These are phyloP conservation scores for Neoboletus brunneissimus DNA, from an alignment of 768 basidiomycete species.

Conservation along the genomic window DNA sequence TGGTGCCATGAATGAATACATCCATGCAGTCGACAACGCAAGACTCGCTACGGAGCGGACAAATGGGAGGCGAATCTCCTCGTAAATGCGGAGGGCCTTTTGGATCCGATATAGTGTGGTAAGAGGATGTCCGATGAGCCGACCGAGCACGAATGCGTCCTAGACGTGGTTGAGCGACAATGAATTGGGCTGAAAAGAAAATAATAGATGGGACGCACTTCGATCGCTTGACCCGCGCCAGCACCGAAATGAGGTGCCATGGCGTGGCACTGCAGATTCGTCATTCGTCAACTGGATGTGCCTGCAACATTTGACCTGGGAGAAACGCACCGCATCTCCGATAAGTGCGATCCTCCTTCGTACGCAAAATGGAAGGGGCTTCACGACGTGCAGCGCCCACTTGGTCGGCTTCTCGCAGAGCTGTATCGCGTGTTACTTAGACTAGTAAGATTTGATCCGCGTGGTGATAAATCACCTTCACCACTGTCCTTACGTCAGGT, in stretches of 20 bases:
- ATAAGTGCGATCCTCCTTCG: constrained; percentile 42
- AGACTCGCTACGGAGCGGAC: too few species aligned
- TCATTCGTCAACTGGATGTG: not conserved
- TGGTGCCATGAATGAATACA: too few species aligned
- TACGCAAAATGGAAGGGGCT: constrained; percentile 39
- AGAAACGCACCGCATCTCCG: constrained; percentile 45
- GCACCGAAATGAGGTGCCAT: constrained; percentile 24
- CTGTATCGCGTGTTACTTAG: constrained; percentile 14
- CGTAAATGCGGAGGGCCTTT: not conserved
- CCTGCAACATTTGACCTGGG: not conserved
- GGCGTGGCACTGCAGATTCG: constrained; percentile 17
- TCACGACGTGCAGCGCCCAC: constrained; percentile 47
- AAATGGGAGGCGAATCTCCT: too few species aligned
- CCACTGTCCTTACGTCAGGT: constrained; percentile 29
- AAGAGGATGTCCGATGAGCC: not conserved
- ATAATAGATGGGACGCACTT: constrained; percentile 6
- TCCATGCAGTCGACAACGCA: too few species aligned
- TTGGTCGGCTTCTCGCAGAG: constrained; percentile 35
- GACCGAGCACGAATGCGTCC: constrained; percentile 12
- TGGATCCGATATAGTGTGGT: not conserved
- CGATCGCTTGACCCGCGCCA: constrained; percentile 27
- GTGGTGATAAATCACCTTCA: constrained; percentile 20
- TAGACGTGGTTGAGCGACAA: not conserved
- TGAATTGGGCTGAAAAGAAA: not conserved
- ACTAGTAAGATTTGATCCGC: not conserved